Conservation (phyloP, 139 green algal species). For the Parachlorella kessleri region DNA sequence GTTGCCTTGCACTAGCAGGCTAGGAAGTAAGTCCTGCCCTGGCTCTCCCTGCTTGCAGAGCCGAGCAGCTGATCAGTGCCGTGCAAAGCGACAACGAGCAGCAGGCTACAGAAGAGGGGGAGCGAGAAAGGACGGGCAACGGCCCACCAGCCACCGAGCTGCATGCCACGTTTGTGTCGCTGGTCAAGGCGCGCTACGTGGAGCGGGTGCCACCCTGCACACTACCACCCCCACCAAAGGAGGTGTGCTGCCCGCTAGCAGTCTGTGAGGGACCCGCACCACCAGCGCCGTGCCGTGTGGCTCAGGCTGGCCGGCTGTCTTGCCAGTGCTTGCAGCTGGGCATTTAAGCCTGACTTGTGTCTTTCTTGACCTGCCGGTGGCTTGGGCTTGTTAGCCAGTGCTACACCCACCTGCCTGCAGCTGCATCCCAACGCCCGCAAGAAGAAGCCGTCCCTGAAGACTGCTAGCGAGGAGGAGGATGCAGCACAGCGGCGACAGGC, state of each 20-base stretch:
- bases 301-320: too few species aligned
- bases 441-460: slow-evolving; percentile 35
- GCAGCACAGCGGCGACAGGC: slow-evolving; percentile 8
- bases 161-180: neutral
- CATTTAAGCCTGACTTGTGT: too few species aligned
- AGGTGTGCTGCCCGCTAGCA: too few species aligned
- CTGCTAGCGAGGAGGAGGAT: slow-evolving; percentile 41
- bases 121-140: neutral
- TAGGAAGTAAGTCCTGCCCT: too few species aligned
- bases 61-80: slow-evolving; percentile 19
- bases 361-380: too few species aligned
- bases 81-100: slow-evolving; percentile 1
- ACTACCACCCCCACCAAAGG: slow-evolving; percentile 29
- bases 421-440: slow-evolving; percentile 37
- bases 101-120: slow-evolving; percentile 6
- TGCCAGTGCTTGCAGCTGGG: too few species aligned
- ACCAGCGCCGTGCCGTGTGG: too few species aligned
- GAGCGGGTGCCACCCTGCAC: slow-evolving; percentile 35
- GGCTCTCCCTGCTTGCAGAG: neutral
- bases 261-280: too few species aligned
- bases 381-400: too few species aligned
- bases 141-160: neutral
- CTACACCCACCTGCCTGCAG: too few species aligned
- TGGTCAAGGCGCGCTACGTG: slow-evolving; percentile 36
- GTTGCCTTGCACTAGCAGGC: too few species aligned